A percentile compares a stretch with the other conserved stretches of the same genome.
These are phyloP conservation scores for Pichia sp. DNA, from an alignment of 1,139 yeast genomes.

Conservation along the genomic window DNA sequence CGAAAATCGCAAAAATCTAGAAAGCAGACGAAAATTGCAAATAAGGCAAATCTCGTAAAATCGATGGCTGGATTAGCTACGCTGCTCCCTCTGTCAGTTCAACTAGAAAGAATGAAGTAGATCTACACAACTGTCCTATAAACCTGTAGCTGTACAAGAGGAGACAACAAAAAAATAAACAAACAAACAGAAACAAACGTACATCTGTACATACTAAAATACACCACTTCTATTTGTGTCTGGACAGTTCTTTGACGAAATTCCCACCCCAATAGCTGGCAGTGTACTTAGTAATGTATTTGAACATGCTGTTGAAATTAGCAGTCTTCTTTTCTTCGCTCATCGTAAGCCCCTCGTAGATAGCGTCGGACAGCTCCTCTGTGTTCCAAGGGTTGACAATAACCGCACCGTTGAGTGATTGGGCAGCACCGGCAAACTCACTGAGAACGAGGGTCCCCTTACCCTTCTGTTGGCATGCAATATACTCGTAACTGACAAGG, in stretches of 20 bases:
- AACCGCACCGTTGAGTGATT: slow-evolving; percentile 86
- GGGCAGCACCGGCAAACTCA: slow-evolving; percentile 99
- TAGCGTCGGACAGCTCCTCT: slow-evolving; percentile 84
- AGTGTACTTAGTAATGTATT: slow-evolving; percentile 86
- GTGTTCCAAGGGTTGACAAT: slow-evolving; percentile 98
- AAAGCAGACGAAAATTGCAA: not conserved
- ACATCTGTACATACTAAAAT: not conserved
- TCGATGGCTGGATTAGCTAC: no score
- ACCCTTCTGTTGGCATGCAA: slow-evolving; percentile 87
- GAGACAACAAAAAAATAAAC: not conserved
- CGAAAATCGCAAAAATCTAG: not conserved
- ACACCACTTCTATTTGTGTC: not conserved
- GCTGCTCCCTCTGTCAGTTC: not conserved
- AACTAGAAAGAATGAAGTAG: not conserved
- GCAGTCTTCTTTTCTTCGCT: slow-evolving; percentile 73
- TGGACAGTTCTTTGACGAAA: slow-evolving; percentile 74
- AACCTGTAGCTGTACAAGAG: not conserved
- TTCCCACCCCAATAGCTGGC: slow-evolving; percentile 97
- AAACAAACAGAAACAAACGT: no score
- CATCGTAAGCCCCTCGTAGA: slow-evolving; percentile 80
- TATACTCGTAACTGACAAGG: slow-evolving; percentile 90
- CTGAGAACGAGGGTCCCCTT: slow-evolving; percentile 84
- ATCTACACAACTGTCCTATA: not conserved
- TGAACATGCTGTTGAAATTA: slow-evolving; percentile 78
- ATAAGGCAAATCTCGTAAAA: no score